phyloP scores from a whole-genome alignment of 495 filamentous ascomycete genomes.

The Friedmanniomyces simplex region DNA sequence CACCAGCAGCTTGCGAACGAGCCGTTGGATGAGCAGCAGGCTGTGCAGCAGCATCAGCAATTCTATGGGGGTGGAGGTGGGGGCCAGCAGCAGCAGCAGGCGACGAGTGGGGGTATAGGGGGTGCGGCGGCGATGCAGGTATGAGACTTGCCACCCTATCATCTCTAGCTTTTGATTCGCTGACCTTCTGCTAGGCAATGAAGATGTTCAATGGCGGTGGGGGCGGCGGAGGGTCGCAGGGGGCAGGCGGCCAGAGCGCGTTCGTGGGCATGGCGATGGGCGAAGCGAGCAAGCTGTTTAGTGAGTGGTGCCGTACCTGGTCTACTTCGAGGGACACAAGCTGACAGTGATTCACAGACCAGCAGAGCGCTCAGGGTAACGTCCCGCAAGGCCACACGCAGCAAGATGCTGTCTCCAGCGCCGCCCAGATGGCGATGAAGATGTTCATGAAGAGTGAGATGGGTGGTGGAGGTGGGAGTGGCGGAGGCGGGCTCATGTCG shows the following conservation, averaged over 20 bases:
- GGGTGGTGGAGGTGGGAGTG: conserved; percentile 16
- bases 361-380: conserved; percentile 16
- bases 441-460: conserved; percentile 54
- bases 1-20: conserved; percentile 31
- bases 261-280: conserved; percentile 60
- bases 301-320: too few species aligned
- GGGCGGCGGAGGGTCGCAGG: conserved; percentile 19
- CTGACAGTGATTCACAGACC: conserved; percentile 2
- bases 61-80: conserved; percentile 38
- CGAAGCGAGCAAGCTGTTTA: conserved; percentile 56
- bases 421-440: conserved; percentile 58
- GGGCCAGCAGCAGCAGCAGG: conserved; percentile 8
- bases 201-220: conserved; percentile 49
- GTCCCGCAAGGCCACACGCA: conserved; percentile 38
- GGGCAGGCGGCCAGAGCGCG: conserved; percentile 42
- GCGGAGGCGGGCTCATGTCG: conserved; percentile 39
- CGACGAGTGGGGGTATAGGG: conserved; percentile 37
- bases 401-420: conserved; percentile 49
- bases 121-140: conserved; percentile 49
- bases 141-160: too few species aligned
- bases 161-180: too few species aligned
- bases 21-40: conserved; percentile 47
- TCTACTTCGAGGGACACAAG: too few species aligned
- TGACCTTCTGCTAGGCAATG: conserved; percentile 37
- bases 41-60: conserved; percentile 45